Evolutionary conservation across 2,329 filamentous ascomycete species (phyloP).

Genomic region (Drechslerella stenobrocha): DNA sequence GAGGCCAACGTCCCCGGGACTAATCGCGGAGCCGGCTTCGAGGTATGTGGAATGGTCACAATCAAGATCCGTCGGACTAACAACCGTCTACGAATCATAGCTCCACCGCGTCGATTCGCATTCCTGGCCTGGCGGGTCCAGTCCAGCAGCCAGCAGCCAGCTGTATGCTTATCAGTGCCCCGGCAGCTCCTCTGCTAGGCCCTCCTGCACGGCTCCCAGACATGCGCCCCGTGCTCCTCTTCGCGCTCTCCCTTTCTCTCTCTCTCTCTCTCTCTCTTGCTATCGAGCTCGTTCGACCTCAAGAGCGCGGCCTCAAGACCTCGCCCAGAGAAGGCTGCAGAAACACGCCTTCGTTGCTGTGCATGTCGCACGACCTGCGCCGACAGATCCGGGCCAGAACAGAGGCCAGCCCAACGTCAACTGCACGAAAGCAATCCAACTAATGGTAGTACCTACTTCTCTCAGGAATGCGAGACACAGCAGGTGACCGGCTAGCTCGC

Average conservation of each 20-base stretch:
- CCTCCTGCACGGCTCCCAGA: not conserved
- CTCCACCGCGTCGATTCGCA: not conserved
- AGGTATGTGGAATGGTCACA: no score
- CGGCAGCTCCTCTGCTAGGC: conserved; percentile 26
- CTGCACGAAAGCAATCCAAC: not conserved
- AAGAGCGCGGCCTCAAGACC: no score
- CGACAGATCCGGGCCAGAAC: conserved; percentile 4
- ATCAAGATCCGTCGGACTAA: not conserved
- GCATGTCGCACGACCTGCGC: conserved; percentile 1
- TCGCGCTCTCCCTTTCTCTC: not conserved
- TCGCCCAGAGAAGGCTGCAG: no score
- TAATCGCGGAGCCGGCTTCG: not conserved
- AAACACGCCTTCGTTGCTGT: no score
- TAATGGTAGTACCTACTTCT: not conserved
- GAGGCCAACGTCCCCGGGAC: not conserved
- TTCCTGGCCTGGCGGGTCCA: conserved; percentile 6
- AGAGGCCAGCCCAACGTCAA: not conserved
- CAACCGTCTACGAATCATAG: not conserved
- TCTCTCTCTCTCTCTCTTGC: not conserved
- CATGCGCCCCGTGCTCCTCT: not conserved
- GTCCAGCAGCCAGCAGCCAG: no score
- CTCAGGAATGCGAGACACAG: not conserved
- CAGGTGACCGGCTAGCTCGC: not conserved
- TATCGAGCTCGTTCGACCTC: conserved; percentile 9
- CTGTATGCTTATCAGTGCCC: conserved; percentile 40